Base-by-base conservation (phyloP, 1,139 yeast genomes). In the Sugiyamaella sp. region DNA sequence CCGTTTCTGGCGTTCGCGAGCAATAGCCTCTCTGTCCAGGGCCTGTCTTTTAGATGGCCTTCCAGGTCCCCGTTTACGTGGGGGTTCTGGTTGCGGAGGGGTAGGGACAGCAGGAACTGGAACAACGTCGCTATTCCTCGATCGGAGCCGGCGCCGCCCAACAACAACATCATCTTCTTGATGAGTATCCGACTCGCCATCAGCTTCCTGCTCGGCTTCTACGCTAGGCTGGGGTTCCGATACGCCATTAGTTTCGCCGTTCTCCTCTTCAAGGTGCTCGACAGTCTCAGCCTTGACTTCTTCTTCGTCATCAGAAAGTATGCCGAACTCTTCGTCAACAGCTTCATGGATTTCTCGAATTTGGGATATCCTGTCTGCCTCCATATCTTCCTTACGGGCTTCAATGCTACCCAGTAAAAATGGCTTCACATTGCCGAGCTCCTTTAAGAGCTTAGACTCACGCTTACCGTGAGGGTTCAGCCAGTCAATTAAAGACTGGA, bases 381-480 rank as follows among this genome's bases (percentile, higher is more conserved):
- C 71, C 65, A 46, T 80, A 66, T 48, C 77, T 69, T 42, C 73
- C 66, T 43, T 74, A 63, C 96, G 79, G 1, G 89, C 80, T 16
- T 71, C 74, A 66, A 88, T 80, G 63, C 90, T 80, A 10, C 77
- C 73, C 19, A 70, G 66, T 16, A 91, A 78, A 17, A 80, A 78
- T 9, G 80, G 84, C 60, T 80, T 79, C 14, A 60, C 55, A 8
- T 58, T 45, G 17, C 57, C 58, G 50, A 90, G 70, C 64, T 89
- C 96, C 59, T 85, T 85, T 37, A 80, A 72, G 45, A 93, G 75
- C 39, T 74, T 76, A 8, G 83, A 76, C 66, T 93, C 99, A 45
- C 97, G 76, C 51, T 74, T 74, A 2, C 98, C 98, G 78, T 84
- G 80, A 5, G 82, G 84, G 63, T 86, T 84, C 52, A 91, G 75